Conservation (phyloP, 2,329 filamentous ascomycete genomes). For the Amphichorda felina region DNA sequence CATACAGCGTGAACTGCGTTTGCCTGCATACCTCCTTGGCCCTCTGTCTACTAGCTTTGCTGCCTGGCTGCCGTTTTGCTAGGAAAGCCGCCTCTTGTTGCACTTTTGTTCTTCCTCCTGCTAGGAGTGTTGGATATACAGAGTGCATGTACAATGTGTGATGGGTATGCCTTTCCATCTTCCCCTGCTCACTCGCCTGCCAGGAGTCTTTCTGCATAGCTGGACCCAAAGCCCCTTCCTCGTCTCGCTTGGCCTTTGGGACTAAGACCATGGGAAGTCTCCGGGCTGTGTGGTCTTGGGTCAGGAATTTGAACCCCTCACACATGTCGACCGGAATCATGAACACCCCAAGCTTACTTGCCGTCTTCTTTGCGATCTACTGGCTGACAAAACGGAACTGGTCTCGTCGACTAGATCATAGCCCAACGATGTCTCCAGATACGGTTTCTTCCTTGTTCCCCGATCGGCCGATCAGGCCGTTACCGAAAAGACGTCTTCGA, state of each 20-base stretch:
- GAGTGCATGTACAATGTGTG: slow-evolving; percentile 19
- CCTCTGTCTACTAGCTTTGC: neutral
- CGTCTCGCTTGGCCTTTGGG: neutral
- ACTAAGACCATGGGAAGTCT: neutral
- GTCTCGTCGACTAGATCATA: slow-evolving; percentile 23
- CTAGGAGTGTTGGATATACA: neutral
- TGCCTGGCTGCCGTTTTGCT: neutral
- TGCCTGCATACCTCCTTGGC: too few species aligned
- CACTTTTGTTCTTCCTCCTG: neutral
- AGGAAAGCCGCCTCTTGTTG: neutral
- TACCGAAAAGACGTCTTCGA: slow-evolving; percentile 80
- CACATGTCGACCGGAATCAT: slow-evolving; percentile 4
- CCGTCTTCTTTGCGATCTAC: slow-evolving; percentile 7
- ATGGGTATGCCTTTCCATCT: slow-evolving; percentile 26
- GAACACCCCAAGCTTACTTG: slow-evolving; percentile 1
- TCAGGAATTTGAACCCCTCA: slow-evolving; percentile 1
- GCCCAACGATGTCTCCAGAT: slow-evolving; percentile 54
- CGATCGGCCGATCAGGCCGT: slow-evolving; percentile 82
- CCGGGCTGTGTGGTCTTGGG: neutral
- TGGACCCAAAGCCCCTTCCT: neutral
- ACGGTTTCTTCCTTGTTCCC: slow-evolving; percentile 72
- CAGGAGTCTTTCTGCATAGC: neutral
- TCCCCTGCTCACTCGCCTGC: slow-evolving; percentile 2
- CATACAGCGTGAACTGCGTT: neutral
- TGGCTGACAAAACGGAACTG: slow-evolving; percentile 14